These are phyloP conservation scores for Spiraea crenata DNA, from an alignment of 331 rosid species.

Conservation along the genomic window DNA sequence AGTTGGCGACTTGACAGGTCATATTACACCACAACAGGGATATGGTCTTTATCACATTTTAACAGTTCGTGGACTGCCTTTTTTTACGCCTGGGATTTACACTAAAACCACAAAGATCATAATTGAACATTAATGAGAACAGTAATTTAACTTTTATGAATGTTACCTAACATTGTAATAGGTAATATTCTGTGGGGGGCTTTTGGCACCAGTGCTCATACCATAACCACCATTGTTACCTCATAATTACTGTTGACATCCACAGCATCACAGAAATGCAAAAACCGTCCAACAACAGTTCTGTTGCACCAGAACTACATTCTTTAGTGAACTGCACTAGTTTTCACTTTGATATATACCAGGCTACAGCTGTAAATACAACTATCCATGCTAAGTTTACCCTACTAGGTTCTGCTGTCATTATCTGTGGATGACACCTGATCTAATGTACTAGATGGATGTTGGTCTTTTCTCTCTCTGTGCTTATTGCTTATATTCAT, in stretches of 20 bases:
- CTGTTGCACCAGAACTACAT: neutral
- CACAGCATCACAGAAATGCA: neutral
- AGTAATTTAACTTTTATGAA: neutral
- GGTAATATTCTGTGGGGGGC: neutral
- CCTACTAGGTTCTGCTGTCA: neutral
- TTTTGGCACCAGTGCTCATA: neutral
- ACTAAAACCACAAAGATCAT: neutral
- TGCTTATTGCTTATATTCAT: neutral
- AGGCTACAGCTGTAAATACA: neutral
- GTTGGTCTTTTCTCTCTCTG: no score
- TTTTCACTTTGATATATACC: neutral
- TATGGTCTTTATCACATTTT: neutral
- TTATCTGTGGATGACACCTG: neutral
- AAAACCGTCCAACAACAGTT: neutral
- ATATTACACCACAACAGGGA: neutral
- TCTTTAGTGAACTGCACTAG: neutral
- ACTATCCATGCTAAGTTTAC: neutral
- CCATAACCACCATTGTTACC: constrained; percentile 1
- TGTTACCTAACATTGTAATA: constrained; percentile 7
- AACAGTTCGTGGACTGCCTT: neutral
- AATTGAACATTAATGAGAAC: neutral
- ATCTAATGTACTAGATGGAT: neutral
- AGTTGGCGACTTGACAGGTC: neutral
- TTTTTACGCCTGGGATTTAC: neutral
- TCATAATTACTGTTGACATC: neutral